phyloP scores from a whole-genome alignment of 371 early-diverging fungal genomes.

The Mycotypha africana region DNA sequence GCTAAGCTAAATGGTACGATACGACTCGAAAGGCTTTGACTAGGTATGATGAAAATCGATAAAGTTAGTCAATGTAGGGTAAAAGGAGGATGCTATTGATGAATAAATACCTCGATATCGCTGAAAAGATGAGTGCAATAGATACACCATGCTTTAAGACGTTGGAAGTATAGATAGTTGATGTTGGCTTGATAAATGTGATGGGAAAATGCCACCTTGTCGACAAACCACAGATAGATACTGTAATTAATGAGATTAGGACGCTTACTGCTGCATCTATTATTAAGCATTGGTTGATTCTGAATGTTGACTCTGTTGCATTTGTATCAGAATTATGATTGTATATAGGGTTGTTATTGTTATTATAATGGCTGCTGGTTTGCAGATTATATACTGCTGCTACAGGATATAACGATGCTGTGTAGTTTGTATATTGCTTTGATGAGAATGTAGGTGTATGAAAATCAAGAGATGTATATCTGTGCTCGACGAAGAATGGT shows the following conservation, averaged over 20 bases:
- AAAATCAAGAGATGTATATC: too few relatives aligned
- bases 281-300: not conserved
- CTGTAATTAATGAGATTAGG: slow-evolving; percentile 29
- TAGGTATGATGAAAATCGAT: slow-evolving; percentile 5
- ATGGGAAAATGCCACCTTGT: slow-evolving; percentile 36
- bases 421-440: slow-evolving; percentile 26
- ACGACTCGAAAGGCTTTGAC: slow-evolving; percentile 8
- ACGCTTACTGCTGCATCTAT: slow-evolving; percentile 29
- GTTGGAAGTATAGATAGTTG: slow-evolving; percentile 5
- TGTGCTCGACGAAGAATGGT: slow-evolving; percentile 19
- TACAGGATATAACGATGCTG: not conserved
- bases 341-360: too few relatives aligned
- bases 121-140: slow-evolving; percentile 6
- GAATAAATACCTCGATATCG: slow-evolving; percentile 19
- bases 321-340: too few relatives aligned
- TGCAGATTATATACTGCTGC: slow-evolving; percentile 8
- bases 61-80: slow-evolving; percentile 7
- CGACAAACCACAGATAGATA: slow-evolving; percentile 23
- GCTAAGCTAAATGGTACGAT: slow-evolving; percentile 4
- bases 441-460: too few relatives aligned
- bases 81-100: not conserved
- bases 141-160: slow-evolving; percentile 22
- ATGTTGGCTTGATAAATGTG: slow-evolving; percentile 18
- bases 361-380: not conserved
- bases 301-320: too few relatives aligned